Evolutionary conservation across 345 rosid species (phyloP).

Genomic region (Nephelium lappaceum): DNA sequence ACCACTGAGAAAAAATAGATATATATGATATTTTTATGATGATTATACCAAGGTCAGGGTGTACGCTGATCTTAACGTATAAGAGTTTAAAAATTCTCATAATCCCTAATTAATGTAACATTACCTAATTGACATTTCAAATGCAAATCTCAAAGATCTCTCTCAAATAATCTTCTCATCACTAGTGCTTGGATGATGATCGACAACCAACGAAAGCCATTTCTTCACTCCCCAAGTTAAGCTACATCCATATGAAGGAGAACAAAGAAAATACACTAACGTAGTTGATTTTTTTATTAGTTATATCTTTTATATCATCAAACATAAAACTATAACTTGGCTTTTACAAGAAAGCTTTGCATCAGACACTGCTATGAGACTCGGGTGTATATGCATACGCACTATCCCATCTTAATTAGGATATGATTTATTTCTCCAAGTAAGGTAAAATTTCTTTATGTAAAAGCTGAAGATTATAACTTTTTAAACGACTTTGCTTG

Average conservation of each 20-base stretch:
- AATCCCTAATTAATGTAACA: background rate
- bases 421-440: conserved; percentile 8
- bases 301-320: background rate
- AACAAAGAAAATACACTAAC: no score
- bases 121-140: no score
- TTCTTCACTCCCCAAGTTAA: no score
- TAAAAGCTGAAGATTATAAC: background rate
- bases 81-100: background rate
- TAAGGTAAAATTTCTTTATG: conserved; percentile 15
- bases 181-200: no score
- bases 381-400: background rate
- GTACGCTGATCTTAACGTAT: no score
- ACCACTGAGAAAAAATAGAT: no score
- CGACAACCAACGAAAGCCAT: background rate
- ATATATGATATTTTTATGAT: no score
- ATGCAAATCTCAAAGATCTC: no score
- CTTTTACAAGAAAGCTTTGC: background rate
- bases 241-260: no score
- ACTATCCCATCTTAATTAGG: background rate
- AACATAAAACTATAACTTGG: background rate
- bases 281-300: background rate
- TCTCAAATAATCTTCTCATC: no score
- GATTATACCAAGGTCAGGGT: no score
- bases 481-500: conserved; percentile 19
- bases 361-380: background rate